Evolutionary conservation across 352 stramenopile genomes (phyloP).

Genomic region (Phytophthora idaei): DNA sequence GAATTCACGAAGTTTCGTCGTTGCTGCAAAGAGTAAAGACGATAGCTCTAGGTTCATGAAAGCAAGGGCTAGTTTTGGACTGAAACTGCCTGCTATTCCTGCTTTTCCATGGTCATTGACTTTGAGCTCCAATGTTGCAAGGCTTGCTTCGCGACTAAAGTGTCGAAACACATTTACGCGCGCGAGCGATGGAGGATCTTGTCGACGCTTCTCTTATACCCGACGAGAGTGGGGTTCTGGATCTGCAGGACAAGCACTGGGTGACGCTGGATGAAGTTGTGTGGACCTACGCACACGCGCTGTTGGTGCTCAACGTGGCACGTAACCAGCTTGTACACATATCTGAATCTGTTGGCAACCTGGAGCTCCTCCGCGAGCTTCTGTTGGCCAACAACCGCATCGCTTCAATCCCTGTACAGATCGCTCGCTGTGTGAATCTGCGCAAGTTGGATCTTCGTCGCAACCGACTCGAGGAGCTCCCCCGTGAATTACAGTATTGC

Average conservation of each 20-base stretch:
- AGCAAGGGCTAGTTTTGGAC: background rate
- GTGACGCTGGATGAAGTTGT: slow-evolving; percentile 82
- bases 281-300: slow-evolving; percentile 64
- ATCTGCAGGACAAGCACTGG: slow-evolving; percentile 82
- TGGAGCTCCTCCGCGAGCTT: slow-evolving; percentile 69
- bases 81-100: slow-evolving; percentile 24
- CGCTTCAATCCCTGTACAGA: slow-evolving; percentile 51
- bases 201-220: slow-evolving; percentile 65
- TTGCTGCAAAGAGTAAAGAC: too few species aligned
- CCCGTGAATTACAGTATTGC: slow-evolving; percentile 68
- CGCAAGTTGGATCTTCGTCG: slow-evolving; percentile 69
- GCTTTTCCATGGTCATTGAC: background rate
- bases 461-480: slow-evolving; percentile 72
- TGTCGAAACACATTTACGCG: background rate
- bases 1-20: too few species aligned
- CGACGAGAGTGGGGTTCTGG: slow-evolving; percentile 71
- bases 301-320: slow-evolving; percentile 75
- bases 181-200: slow-evolving; percentile 67
- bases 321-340: slow-evolving; percentile 77
- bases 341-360: slow-evolving; percentile 59
- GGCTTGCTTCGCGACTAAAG: background rate
- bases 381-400: slow-evolving; percentile 70
- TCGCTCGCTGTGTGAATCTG: slow-evolving; percentile 65
- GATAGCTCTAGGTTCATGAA: too few species aligned
- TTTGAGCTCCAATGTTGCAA: background rate